phyloP scores from a whole-genome alignment of 768 basidiomycete species.

The Tricholoma flavovirens region DNA sequence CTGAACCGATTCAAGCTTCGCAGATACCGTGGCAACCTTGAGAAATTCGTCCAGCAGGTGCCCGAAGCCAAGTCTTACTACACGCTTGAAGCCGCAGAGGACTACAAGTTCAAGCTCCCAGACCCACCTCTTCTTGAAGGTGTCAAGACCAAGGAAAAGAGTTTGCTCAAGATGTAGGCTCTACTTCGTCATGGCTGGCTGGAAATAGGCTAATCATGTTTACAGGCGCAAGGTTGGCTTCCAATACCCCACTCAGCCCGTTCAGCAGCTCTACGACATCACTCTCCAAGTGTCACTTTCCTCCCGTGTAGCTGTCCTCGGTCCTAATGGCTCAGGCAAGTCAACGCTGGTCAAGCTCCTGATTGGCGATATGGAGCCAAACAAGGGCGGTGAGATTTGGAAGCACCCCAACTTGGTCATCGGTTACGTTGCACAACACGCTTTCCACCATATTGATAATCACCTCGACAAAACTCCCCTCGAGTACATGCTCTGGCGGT shows the following conservation, averaged over 20 bases:
- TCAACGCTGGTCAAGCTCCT: slow-evolving; percentile 95
- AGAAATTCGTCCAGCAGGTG: slow-evolving; percentile 88
- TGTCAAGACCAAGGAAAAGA: slow-evolving; percentile 99
- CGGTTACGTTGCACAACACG: slow-evolving; percentile 98
- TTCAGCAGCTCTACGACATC: slow-evolving; percentile 92
- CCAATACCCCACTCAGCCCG: slow-evolving; percentile 84
- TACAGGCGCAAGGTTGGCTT: slow-evolving; percentile 81
- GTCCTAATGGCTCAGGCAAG: slow-evolving; percentile 99
- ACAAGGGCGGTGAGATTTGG: slow-evolving; percentile 97
- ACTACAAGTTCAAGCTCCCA: slow-evolving; percentile 98
- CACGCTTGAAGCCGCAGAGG: slow-evolving; percentile 90
- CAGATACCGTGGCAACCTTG: slow-evolving; percentile 93
- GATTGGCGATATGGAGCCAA: slow-evolving; percentile 94
- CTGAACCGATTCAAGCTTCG: slow-evolving; percentile 97
- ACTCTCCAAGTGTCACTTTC: slow-evolving; percentile 95
- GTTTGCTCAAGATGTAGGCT: slow-evolving; percentile 79
- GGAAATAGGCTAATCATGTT: not conserved
- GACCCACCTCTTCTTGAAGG: slow-evolving; percentile 96
- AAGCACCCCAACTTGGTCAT: slow-evolving; percentile 99
- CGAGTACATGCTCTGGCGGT: slow-evolving; percentile 99
- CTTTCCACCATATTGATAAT: slow-evolving; percentile 98
- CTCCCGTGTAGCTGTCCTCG: slow-evolving; percentile 96
- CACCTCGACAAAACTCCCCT: slow-evolving; percentile 98
- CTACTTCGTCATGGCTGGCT: not conserved
- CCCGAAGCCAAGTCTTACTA: slow-evolving; percentile 99